Evolutionary conservation across 495 filamentous ascomycete genomes (phyloP), one percentile per base, ranked within the genome.

Genomic region (Annulohypoxylon maeteangense): DNA sequence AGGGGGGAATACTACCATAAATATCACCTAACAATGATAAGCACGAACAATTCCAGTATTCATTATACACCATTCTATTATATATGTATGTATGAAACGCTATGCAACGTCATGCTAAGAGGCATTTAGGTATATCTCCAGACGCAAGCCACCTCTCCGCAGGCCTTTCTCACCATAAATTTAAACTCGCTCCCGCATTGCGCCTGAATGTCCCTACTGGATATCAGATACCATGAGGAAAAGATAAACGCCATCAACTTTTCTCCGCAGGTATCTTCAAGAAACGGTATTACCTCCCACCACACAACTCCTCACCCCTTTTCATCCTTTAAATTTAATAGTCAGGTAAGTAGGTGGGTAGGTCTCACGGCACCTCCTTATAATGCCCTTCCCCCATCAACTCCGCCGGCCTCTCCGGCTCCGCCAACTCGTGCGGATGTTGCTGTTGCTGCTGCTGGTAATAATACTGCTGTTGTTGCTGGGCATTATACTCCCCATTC

Each of bases 351-450:
- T 10, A 14, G 8, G 1, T 25, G 3, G 22, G 20, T 27, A 51
- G 23, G 8, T 4, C 16, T 69, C 65, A 69, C 14, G 75, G 69
- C n/a, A 34, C 61, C 25, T 77, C 75, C 47, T 65, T 70, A 36
- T 69, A 64, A n/a, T 75, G 73, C 1, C 70, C 75, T 7, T 77
- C 72, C 0, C 73, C 70, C 70, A 74, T 70, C 31, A 77, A 50
- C 56, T 77, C 75, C 23, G 64, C 53, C 3, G 70, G 67, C 51
- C 45, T 62, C 11, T 48, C 42, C 62, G 68, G 67, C 3, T 70
- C 64, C 0, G 75, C 55, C 42, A 77, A 51, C 31, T 74, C 61
- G 3, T 74, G 53, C 3, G 56, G 62, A 20, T 71, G 38, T 38
- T 60, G 56, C 3, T 57, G 45, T 12, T 20, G 31, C 14, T 55